Base-by-base conservation (phyloP, 2,329 filamentous ascomycete genomes). In the Pseudogymnoascus sp. region DNA sequence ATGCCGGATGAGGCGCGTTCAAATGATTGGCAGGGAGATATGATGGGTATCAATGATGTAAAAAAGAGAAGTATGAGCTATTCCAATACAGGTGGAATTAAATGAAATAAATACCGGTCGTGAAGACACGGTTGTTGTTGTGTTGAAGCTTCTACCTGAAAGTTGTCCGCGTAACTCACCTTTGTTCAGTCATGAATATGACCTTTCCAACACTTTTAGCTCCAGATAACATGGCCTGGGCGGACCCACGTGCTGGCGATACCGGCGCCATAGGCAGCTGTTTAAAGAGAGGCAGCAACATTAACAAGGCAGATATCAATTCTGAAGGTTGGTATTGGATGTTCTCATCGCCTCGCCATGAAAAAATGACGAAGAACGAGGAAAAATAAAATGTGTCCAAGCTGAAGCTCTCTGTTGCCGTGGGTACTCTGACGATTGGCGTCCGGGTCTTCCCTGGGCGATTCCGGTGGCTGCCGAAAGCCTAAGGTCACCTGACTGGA, bases 121-220 rank as follows among this genome's bases (percentile, higher is more conserved):
- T 57, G 51, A 57, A 57, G 51, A 57, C 51, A 57, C 51, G 51
- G 51, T 57, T 57, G 29, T 57, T 57, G 51, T 34, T 57, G 51
- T 57, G 51, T 57, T 57, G 34, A 57, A 34, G 51, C 51, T 57
- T 57, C 51, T 57, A 57, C 51, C 51, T 57, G 14, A 16, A 34
- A 57, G 29, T 16, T 57, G 51, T 57, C 51, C 34, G 34, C 51
- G 29, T 57, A 57, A 34, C 51, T 34, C 29, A 57, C 51, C 51
- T 57, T 34, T 29, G 2, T 57, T 14, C 26, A 34, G 51, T 34
- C 51, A 57, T 34, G 16, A 14, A 34, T 2, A 12, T 18, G 29
- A 57, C 29, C 29, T n/a, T 57, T 34, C 29, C 29, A 34, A 34
- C 47, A 31, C 23, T 34, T 16, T 57, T 57, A 57, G 51, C 51